Evolutionary conservation across 495 filamentous ascomycete genomes (phyloP), one percentile per base, ranked within the genome.

Genomic region (Podospora comata): DNA sequence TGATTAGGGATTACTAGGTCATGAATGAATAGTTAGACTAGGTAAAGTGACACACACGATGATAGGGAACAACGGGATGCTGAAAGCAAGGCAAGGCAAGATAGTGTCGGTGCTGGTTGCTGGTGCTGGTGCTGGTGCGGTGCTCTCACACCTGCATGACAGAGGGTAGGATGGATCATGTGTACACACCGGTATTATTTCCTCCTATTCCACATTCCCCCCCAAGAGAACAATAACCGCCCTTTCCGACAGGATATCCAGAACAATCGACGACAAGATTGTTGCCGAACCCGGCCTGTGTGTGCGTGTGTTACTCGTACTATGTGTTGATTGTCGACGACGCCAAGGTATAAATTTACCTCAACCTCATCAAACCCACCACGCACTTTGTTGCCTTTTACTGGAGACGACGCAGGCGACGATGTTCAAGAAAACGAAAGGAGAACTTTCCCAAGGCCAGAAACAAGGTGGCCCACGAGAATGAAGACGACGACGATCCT

Each of bases 1-100:
- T 23, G 65, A 60, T 66, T 44, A 56, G 59, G 39, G 39, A 48
- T 48, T 48, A 48, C 39, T 48, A 48, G 0, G 34, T 39, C 39
- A 48, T 9, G 39, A 48, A 48, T 48, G 11, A 13, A 48, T 48
- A 11, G 39, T 48, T 18, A 48, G 39, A 11, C 11, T 4, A 39
- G 34, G 34, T 5, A 57, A 13, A 13, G 19, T 58, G n/a, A 58
- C 55, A 58, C 55, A 56, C 54, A 23, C 23, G 20, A 23, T 23
- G 23, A 23, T 23, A 23, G 23, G 23, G 23, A 23, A 23, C 23
- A 1, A 0, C 1, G 39, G 39, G 9, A 11, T 13, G 13, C 15
- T 11, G 13, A 48, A 48, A 48, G 39, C 39, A 48, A 13, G 15
- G 39, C 39, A 48, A 9, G 13, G 39, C 7, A 16, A 48, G 23